Conservation (phyloP, 768 basidiomycete species). For the Dentipellis sp. region DNA sequence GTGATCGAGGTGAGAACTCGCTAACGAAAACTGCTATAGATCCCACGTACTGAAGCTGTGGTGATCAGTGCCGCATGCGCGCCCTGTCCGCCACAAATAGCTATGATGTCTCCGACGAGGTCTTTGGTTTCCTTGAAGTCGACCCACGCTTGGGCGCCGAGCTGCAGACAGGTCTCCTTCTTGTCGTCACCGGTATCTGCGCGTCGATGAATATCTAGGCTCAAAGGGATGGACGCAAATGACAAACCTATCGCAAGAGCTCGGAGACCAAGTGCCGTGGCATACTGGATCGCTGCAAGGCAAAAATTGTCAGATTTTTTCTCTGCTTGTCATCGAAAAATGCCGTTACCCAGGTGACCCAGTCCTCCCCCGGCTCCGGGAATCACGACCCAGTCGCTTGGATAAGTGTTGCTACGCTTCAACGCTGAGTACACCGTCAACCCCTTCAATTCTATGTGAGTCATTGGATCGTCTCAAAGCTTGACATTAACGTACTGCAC, state of each 20-base stretch:
- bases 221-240: not conserved
- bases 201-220: too few species aligned
- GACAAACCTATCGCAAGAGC: constrained; percentile 32
- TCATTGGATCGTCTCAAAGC: not conserved
- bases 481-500: constrained; percentile 22
- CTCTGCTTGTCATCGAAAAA: not conserved
- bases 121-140: constrained; percentile 37
- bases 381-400: constrained; percentile 33
- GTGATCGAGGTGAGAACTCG: not conserved
- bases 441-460: constrained; percentile 16
- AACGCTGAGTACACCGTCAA: constrained; percentile 40
- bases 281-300: constrained; percentile 34
- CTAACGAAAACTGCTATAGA: not conserved
- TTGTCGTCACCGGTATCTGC: constrained; percentile 36
- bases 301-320: not conserved
- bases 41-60: constrained; percentile 13
- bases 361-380: constrained; percentile 32
- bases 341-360: constrained; percentile 27
- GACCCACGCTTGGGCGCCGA: constrained; percentile 35
- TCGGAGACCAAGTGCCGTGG: constrained; percentile 30
- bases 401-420: constrained; percentile 24
- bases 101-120: constrained; percentile 29
- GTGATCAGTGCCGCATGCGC: constrained; percentile 29
- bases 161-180: constrained; percentile 23
- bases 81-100: constrained; percentile 31